These are phyloP conservation scores for Sisymbrium altissimum DNA, from an alignment of 345 rosid genomes.

Conservation along the genomic window DNA sequence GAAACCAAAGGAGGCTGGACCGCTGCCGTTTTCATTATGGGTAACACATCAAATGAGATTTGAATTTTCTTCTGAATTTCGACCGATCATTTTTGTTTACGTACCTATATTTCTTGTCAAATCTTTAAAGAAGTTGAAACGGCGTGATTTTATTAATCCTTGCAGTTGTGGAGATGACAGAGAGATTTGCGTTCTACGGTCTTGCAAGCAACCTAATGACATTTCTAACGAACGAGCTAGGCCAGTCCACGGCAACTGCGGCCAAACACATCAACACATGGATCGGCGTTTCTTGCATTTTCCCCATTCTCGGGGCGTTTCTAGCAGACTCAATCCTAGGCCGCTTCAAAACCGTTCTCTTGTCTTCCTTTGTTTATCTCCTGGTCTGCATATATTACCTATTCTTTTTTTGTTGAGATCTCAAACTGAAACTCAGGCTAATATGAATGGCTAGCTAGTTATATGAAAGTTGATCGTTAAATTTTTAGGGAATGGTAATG, in stretches of 20 bases:
- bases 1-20: constrained; percentile 67
- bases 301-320: constrained; percentile 71
- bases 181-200: constrained; percentile 81
- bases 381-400: constrained; percentile 34
- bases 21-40: constrained; percentile 82
- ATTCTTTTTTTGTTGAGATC: neutral
- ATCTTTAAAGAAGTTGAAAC: neutral
- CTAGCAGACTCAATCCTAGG: constrained; percentile 84
- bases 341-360: constrained; percentile 79
- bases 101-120: neutral
- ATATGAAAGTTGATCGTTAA: neutral
- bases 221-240: constrained; percentile 64
- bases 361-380: constrained; percentile 54
- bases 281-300: constrained; percentile 74
- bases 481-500: constrained; percentile 62
- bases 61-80: neutral
- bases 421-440: neutral
- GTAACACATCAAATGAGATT: constrained; percentile 36
- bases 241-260: constrained; percentile 49
- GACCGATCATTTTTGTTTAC: neutral
- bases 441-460: neutral
- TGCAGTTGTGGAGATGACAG: constrained; percentile 78
- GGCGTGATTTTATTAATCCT: neutral
- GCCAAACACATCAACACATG: constrained; percentile 73
- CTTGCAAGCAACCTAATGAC: constrained; percentile 70